These are phyloP conservation scores for Colletotrichum graminicola DNA, from an alignment of 2,329 filamentous ascomycete species.

Conservation along the genomic window DNA sequence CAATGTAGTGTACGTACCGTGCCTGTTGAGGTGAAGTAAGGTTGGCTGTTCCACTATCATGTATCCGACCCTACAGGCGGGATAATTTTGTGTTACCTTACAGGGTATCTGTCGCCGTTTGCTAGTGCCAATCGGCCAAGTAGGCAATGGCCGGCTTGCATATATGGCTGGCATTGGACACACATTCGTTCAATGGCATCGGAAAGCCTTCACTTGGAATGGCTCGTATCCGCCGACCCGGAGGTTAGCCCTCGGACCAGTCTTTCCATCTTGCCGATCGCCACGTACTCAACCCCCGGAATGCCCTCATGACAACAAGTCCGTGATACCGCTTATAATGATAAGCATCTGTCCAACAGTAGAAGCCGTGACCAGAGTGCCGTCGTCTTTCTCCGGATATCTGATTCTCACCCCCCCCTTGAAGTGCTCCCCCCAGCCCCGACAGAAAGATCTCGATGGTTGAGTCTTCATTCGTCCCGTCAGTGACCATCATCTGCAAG, in stretches of 20 bases:
- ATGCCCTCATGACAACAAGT: too few species aligned
- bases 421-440: too few species aligned
- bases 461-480: neutral
- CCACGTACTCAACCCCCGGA: too few species aligned
- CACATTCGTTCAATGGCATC: neutral
- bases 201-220: neutral
- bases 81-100: neutral
- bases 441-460: too few species aligned
- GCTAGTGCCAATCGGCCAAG: neutral
- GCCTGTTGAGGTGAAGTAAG: neutral
- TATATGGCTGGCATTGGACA: neutral
- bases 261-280: too few species aligned
- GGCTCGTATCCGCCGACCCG: neutral
- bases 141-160: conserved; percentile 11
- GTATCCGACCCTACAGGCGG: neutral
- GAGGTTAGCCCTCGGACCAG: too few species aligned
- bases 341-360: too few species aligned
- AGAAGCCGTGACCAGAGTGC: too few species aligned
- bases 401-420: too few species aligned
- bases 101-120: neutral
- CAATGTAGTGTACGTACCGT: neutral
- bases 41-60: conserved; percentile 4
- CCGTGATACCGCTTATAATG: too few species aligned
- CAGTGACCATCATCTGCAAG: neutral
- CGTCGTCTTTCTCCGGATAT: too few species aligned